Evolutionary conservation across 2,329 filamentous ascomycete genomes (phyloP), one percentile per base, ranked within the genome.

Genomic region (Stylonectria norvegica): DNA sequence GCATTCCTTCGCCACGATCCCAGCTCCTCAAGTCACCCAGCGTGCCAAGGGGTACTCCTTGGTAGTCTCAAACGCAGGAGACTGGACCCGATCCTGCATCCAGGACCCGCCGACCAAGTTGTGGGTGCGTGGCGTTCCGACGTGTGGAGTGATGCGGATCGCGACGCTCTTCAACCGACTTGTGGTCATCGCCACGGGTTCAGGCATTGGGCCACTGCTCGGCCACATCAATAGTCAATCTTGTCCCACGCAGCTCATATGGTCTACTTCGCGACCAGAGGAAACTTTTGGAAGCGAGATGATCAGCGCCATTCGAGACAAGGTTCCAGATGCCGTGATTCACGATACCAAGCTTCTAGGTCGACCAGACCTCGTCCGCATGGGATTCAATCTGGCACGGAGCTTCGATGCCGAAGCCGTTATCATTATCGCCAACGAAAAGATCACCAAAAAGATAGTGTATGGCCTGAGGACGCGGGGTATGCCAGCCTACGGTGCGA

Each of bases 1-100:
- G 73, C 86, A 90, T 64, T 78, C 81, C 1, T 90, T 90, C 57
- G 86, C 85, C 30, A 83, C 82, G 2, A 85, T 89, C 45, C 80
- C 84, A 1, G 73, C 79, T 43, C 71, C 76, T 3, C 58, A 67
- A 38, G 42, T 48, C 9, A 57, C 53, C 17, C 38, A 48, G 1
- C 43, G 54, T 2, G 50, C 52, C 15, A 54, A 52, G 27, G 81
- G 78, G 11, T 87, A 83, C 64, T 86, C 82, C 0, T 69, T 85
- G 20, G 67, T 89, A 20, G 72, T 89, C 19, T 86, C 83, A 38
- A 83, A 82, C 49, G 84, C 83, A 4, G 85, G 85, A 16, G 84
- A 89, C 64, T 89, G 85, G 85, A 89, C 85, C 1, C 67, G 68
- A 17, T 67, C 71, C 20, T 75, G 78, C 40, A 87, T 89, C 62